Base-by-base conservation (phyloP, 495 filamentous ascomycete genomes). In the Chaetomium tenue region DNA sequence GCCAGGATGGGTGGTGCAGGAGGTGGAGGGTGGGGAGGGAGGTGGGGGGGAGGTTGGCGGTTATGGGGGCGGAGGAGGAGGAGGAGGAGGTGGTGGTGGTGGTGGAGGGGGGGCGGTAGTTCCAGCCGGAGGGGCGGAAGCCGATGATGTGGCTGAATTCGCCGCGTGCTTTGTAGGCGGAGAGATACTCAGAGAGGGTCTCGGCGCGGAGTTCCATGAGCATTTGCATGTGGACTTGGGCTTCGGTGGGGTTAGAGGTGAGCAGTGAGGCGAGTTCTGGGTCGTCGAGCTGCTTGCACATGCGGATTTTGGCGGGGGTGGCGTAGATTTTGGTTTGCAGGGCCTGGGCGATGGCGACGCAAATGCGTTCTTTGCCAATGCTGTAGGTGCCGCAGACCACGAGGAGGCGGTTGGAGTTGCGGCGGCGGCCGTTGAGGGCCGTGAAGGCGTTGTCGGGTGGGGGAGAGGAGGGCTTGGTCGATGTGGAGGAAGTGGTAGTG, bases 281-380 rank as follows among this genome's bases (percentile, higher is more conserved):
- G 74, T 97, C 93, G 72, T 93, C 92, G 13, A 99, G 84, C 60
- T 88, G 90, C 15, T 82, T 78, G 74, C 91, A 93, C n/a, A 97
- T 89, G 56, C 85, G 83, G 68, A 90, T 88, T 73, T 98, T 98
- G 40, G 82, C 77, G 0, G 91, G 82, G 0, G 90, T 85, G 0
- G 95, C 93, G 70, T 88, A 98, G 72, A 98, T 98, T 72, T 96
- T 97, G 71, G 88, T 89, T 51, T 86, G 80, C 12, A 98, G 86
- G 3, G 94, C 93, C 62, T 85, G 82, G 9, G 94, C 94, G 64
- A 98, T 94, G 60, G 91, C 93, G 22, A 95, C 76, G 75, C 94
- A 98, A 70, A 99, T 91, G 60, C 92, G 88, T 74, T 99, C 94
- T 78, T 99, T 99, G 74, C 94, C 94, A 68, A 99, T 99, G 64